These are phyloP conservation scores for Chaetomium tenue DNA, from an alignment of 495 filamentous ascomycete genomes.

Conservation along the genomic window DNA sequence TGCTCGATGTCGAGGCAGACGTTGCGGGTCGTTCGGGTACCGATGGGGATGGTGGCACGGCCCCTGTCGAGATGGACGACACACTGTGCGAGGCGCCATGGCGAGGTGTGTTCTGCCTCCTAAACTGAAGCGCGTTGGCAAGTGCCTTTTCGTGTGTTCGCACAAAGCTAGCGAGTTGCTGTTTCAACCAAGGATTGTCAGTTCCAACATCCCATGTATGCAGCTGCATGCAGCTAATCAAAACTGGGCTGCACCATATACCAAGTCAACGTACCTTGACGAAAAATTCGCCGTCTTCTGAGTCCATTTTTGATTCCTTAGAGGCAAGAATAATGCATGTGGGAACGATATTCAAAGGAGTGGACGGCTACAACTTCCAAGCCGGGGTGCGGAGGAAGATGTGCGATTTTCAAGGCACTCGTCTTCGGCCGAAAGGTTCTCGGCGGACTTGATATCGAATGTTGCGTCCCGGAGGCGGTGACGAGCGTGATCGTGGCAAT, in stretches of 20 bases:
- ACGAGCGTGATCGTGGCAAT: slow-evolving; percentile 27
- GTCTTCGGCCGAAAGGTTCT: slow-evolving; percentile 12
- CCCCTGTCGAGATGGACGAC: slow-evolving; percentile 48
- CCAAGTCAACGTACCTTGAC: slow-evolving; percentile 61
- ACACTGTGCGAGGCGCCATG: slow-evolving; percentile 61
- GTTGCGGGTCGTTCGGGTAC: slow-evolving; percentile 53
- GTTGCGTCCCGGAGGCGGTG: slow-evolving; percentile 12
- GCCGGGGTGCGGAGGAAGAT: slow-evolving; percentile 17
- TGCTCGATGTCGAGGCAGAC: slow-evolving; percentile 66
- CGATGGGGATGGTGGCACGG: slow-evolving; percentile 48
- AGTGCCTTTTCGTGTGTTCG: slow-evolving; percentile 96
- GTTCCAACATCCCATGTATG: slow-evolving; percentile 10
- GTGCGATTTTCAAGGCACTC: neutral
- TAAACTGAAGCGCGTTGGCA: slow-evolving; percentile 88
- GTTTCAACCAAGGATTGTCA: slow-evolving; percentile 24
- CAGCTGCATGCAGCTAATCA: neutral
- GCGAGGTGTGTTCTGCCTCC: slow-evolving; percentile 60
- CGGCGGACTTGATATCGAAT: slow-evolving; percentile 8
- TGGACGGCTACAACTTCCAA: slow-evolving; percentile 16
- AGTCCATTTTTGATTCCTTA: slow-evolving; percentile 54
- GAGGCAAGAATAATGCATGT: slow-evolving; percentile 43
- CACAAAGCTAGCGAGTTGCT: slow-evolving; percentile 95
- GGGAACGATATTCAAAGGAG: slow-evolving; percentile 30
- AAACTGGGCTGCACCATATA: neutral
- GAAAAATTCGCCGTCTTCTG: slow-evolving; percentile 87